These are phyloP conservation scores for Solanum commersonii DNA, from an alignment of 257 asterid genomes.

Conservation along the genomic window DNA sequence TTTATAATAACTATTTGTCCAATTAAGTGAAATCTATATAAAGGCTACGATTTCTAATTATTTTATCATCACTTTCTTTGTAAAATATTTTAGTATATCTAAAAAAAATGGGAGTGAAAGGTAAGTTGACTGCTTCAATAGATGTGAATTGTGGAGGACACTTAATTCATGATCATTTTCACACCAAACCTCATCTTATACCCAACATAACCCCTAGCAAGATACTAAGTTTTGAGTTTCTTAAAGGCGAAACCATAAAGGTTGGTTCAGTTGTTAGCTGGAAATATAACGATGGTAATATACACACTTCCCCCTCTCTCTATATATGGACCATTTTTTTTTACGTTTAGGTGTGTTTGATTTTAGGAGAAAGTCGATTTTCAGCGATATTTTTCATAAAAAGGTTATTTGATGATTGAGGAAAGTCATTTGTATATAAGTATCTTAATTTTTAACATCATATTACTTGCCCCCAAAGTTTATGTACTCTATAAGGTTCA, in stretches of 20 bases:
- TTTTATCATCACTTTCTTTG: background rate
- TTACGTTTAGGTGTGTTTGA: background rate
- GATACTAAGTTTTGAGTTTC: background rate
- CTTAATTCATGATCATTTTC: background rate
- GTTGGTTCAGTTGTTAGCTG: background rate
- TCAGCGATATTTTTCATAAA: background rate
- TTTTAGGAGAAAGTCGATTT: background rate
- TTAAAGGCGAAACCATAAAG: background rate
- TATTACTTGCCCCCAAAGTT: too few species aligned
- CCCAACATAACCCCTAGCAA: background rate
- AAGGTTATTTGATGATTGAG: background rate
- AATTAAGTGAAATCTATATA: background rate
- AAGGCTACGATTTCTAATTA: background rate
- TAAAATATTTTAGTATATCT: background rate
- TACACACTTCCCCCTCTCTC: background rate
- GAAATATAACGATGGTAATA: background rate
- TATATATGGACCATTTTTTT: background rate
- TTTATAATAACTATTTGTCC: too few species aligned
- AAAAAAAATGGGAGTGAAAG: background rate
- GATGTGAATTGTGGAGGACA: background rate
- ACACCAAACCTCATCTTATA: background rate
- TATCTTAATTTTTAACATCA: too few species aligned
- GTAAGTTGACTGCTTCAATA: background rate
- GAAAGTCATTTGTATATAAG: background rate
- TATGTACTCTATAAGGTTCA: too few species aligned